Percentiles rank a stretch among this genome's conserved stretches.
These are phyloP conservation scores for Cercospora zeina DNA, from an alignment of 2,329 filamentous ascomycete species.

Conservation along the genomic window DNA sequence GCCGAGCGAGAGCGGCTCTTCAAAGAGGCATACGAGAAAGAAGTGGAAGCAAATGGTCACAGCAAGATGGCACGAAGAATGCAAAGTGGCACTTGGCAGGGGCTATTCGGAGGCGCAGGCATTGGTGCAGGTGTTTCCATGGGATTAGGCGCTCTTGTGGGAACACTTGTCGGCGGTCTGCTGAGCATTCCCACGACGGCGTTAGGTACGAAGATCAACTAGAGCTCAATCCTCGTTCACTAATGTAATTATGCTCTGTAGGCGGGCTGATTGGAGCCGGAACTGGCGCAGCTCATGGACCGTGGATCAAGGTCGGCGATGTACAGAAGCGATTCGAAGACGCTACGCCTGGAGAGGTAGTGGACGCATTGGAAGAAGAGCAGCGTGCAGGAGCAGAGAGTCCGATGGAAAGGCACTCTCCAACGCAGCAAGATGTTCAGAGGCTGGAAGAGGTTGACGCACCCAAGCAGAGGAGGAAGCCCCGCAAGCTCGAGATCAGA, in stretches of 20 bases:
- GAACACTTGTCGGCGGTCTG: constrained; percentile 39
- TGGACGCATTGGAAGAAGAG: constrained; percentile 24
- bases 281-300: constrained; percentile 46
- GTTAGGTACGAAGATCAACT: neutral
- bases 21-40: constrained; percentile 38
- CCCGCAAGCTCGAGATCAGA: constrained; percentile 28
- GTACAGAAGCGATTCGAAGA: constrained; percentile 25
- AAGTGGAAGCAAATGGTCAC: constrained; percentile 37
- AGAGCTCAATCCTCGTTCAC: neutral
- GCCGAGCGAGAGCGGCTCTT: constrained; percentile 34
- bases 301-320: constrained; percentile 44
- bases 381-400: constrained; percentile 2
- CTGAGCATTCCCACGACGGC: constrained; percentile 10
- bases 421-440: neutral
- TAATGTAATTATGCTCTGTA: neutral
- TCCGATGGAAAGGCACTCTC: neutral
- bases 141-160: constrained; percentile 47
- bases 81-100: constrained; percentile 44
- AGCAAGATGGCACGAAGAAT: constrained; percentile 34
- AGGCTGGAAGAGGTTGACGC: neutral
- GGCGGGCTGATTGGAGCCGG: constrained; percentile 41
- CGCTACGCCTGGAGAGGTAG: constrained; percentile 27
- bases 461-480: constrained; percentile 21
- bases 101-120: constrained; percentile 45
- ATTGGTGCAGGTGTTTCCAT: constrained; percentile 47